Conservation (phyloP, 768 basidiomycete genomes). For the Mycena rebaudengoi region DNA sequence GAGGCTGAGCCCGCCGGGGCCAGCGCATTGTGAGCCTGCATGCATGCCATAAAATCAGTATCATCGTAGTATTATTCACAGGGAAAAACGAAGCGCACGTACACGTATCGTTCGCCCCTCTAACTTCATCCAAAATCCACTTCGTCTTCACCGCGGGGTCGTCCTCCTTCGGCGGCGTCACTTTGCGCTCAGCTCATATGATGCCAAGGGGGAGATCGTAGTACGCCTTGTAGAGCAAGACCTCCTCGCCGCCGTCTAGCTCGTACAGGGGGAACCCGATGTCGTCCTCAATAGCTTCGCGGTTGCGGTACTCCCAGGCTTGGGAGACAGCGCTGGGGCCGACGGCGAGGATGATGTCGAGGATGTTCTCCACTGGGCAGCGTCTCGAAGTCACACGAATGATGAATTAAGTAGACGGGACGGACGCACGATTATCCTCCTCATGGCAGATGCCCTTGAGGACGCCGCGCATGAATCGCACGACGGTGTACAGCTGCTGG, state of each 20-base stretch:
- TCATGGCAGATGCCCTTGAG: not conserved
- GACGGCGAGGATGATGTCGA: not conserved
- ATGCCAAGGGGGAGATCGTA: not conserved
- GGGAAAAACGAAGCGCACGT: not conserved
- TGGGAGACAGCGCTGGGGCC: not conserved
- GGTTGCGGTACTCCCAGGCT: not conserved
- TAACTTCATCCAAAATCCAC: not conserved
- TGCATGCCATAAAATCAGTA: no score
- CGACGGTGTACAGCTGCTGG: not conserved
- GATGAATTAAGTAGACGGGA: not conserved
- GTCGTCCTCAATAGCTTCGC: not conserved
- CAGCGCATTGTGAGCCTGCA: not conserved
- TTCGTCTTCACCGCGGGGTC: not conserved
- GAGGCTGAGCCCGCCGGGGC: not conserved
- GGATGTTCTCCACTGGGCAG: not conserved
- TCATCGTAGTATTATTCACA: no score
- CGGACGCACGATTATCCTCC: not conserved
- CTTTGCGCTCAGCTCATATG: not conserved
- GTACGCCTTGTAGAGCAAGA: not conserved
- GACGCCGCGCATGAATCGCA: conserved; percentile 1
- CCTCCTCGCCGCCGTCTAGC: not conserved
- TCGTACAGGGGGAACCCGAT: not conserved
- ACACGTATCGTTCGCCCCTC: not conserved
- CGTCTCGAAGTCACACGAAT: no score
- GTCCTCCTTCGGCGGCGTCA: not conserved